A percentile compares a stretch with the other conserved stretches of the same genome.
phyloP scores from a whole-genome alignment of 129 eudicot genomes.

The Flaveria trinervia region DNA sequence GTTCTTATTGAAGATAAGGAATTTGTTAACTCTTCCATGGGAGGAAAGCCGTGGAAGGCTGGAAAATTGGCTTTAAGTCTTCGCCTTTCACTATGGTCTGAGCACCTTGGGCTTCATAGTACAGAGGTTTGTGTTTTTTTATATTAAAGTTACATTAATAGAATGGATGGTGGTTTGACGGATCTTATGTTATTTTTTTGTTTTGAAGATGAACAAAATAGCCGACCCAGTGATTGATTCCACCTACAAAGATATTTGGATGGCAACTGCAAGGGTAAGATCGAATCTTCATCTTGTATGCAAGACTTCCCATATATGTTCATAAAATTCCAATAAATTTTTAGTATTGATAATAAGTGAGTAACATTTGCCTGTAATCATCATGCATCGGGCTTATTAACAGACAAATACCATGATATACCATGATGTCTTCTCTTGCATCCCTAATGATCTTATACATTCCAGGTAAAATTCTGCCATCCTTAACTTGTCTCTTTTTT shows the following conservation, averaged over 20 bases:
- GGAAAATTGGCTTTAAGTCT: constrained; percentile 95
- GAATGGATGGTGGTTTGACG: background rate
- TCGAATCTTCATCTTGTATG: background rate
- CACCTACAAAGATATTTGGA: constrained; percentile 98
- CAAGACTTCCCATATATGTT: constrained; percentile 7
- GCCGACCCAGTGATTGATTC: constrained; percentile 86
- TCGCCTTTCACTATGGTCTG: constrained; percentile 93
- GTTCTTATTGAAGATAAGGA: constrained; percentile 95
- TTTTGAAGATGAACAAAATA: constrained; percentile 62
- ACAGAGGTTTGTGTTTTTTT: constrained; percentile 53
- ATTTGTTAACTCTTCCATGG: constrained; percentile 73
- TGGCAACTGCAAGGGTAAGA: constrained; percentile 92
- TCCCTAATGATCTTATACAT: constrained; percentile 92
- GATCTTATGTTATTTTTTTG: constrained; percentile 21
- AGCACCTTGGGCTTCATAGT: constrained; percentile 89
- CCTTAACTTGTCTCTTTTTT: background rate
- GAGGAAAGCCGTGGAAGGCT: constrained; percentile 87
- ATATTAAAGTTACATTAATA: background rate
- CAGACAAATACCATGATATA: constrained; percentile 97
- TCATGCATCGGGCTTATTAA: constrained; percentile 8
- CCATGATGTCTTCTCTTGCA: constrained; percentile 91
- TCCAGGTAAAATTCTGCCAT: constrained; percentile 56
- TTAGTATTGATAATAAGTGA: background rate
- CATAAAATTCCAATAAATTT: background rate
- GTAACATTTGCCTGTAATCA: background rate